Evolutionary conservation across 768 basidiomycete genomes (phyloP), one percentile per base, ranked within the genome.

Genomic region (Tylopilus subfusipes): DNA sequence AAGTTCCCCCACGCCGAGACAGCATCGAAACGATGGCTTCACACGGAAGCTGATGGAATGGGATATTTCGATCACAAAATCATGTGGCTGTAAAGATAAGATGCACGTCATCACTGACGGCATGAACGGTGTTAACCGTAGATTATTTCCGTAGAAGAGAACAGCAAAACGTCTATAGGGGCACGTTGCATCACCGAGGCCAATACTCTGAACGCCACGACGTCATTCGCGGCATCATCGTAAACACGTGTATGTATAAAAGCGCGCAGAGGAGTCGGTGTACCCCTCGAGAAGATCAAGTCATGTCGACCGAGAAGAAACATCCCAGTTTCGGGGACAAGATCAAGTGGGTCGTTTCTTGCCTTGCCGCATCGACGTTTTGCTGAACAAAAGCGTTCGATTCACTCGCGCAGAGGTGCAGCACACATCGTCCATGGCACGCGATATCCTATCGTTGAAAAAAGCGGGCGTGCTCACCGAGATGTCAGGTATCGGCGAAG

Each of bases 401-500:
- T 38, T 1, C 25, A 5, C 25, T 33, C 4, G 2, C 1, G 50
- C 50, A 76, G 77, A 53, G 74, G 76, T 7, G 73, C 66, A 3
- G 57, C 56, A 3, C 68, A 75, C 52, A 59, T 74, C 25, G 58
- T 73, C 8, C 76, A 78, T 27, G 75, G 77, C 62, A 54, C 11
- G 63, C 48, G 0, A 24, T 34, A 24, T 53, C 39, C 43, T 36
- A 16, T 48, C 10, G 12, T 44, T 10, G 31, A 27, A 16, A 38
- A 38, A 5, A 21, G 5, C 21, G 12, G 4, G 4, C 11, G 22
- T 22, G 29, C 53, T 65, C 18, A 61, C 38, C 2, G n/a, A 42
- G 27, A 19, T 18, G 13, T 50, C 54, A 77, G 80, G 80, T 4
- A 27, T 75, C 1, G 76, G 78, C 8, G 79, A 81, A 34, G 73